Evolutionary conservation across 305 asterid species (phyloP).

Genomic region (Fraxinus xanthoxyloides): DNA sequence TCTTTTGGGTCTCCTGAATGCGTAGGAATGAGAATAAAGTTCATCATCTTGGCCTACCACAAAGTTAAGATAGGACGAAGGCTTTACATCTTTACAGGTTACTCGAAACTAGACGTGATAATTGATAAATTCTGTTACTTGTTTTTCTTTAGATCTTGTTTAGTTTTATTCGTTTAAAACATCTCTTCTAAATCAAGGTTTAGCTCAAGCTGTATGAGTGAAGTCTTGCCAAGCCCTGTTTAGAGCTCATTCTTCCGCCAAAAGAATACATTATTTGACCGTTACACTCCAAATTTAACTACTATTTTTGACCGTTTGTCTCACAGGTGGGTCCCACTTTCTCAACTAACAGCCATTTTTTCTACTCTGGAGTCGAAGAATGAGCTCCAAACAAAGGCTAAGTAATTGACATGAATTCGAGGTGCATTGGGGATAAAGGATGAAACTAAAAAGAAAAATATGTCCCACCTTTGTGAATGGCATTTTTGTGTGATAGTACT

Average conservation of each 20-base stretch:
- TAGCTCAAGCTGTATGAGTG: not conserved
- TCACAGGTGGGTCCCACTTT: too few species aligned
- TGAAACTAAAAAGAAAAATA: not conserved
- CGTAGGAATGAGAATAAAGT: conserved; percentile 31
- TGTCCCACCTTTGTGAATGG: not conserved
- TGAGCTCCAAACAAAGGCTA: too few species aligned
- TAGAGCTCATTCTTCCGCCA: too few species aligned
- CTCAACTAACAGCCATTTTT: too few species aligned
- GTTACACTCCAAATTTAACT: too few species aligned
- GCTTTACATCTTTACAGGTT: not conserved
- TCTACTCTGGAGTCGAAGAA: too few species aligned
- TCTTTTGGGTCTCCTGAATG: not conserved
- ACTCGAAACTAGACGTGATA: too few species aligned
- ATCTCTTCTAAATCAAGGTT: not conserved
- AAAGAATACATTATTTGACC: too few species aligned
- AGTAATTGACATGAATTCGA: not conserved
- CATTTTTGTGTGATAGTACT: not conserved
- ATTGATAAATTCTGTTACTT: not conserved
- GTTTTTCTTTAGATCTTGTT: not conserved
- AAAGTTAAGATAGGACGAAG: not conserved
- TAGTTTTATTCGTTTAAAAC: too few species aligned
- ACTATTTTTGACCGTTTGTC: too few species aligned
- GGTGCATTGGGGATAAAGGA: too few species aligned
- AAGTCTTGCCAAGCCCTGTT: too few species aligned
- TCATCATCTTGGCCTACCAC: not conserved